Evolutionary conservation across 805 yeast species (phyloP).

Genomic region (Ogataea salicorniae): DNA sequence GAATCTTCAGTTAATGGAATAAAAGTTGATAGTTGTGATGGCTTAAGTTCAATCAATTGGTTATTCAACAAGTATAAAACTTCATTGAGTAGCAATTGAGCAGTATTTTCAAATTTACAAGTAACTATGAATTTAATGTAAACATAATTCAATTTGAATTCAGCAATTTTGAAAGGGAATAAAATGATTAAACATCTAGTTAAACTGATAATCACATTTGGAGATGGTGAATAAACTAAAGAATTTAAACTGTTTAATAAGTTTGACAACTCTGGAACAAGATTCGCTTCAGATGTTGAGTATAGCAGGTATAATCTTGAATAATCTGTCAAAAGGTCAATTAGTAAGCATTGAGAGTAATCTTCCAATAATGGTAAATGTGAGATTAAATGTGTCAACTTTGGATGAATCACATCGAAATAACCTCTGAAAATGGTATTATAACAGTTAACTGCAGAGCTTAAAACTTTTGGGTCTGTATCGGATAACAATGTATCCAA

Average conservation of each 20-base stretch:
- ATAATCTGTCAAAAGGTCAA: constrained; percentile 66
- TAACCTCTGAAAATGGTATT: constrained; percentile 49
- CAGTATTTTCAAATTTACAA: constrained; percentile 5
- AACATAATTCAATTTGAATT: constrained; percentile 44
- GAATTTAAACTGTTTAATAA: constrained; percentile 45
- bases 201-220: constrained; percentile 57
- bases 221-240: constrained; percentile 48
- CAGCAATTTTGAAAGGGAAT: constrained; percentile 51
- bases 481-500: constrained; percentile 60
- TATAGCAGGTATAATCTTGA: constrained; percentile 53
- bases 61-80: constrained; percentile 25
- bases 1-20: constrained; percentile 54
- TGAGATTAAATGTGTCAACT: constrained; percentile 43
- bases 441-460: constrained; percentile 58
- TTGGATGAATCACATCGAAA: constrained; percentile 66
- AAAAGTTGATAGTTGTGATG: constrained; percentile 40
- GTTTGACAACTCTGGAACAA: constrained; percentile 53
- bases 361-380: constrained; percentile 54
- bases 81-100: constrained; percentile 11
- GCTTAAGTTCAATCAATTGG: constrained; percentile 32
- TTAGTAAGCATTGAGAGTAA: constrained; percentile 57
- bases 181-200: constrained; percentile 52
- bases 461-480: constrained; percentile 58
- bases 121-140: constrained; percentile 32
- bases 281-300: constrained; percentile 34